A percentile compares a stretch with the other conserved stretches of the same genome.
phyloP scores from a whole-genome alignment of 2,329 filamentous ascomycete genomes.

The Cryoendolithus antarcticus region DNA sequence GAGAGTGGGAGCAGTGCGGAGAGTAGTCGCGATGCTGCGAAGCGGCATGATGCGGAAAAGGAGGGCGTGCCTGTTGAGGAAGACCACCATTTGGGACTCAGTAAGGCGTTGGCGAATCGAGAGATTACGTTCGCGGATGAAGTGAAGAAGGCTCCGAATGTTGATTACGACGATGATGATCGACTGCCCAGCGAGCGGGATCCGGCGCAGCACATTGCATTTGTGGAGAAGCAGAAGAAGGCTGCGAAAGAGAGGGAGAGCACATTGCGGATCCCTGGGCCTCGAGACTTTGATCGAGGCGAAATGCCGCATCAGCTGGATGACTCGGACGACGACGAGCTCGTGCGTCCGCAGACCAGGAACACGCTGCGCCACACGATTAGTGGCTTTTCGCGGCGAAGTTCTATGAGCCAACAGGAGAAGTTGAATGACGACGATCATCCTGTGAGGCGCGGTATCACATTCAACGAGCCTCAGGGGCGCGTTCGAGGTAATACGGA shows the following conservation, averaged over 20 bases:
- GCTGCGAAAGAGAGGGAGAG: constrained; percentile 49
- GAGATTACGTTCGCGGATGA: constrained; percentile 60
- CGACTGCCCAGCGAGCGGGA: constrained; percentile 43
- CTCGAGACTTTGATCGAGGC: constrained; percentile 77
- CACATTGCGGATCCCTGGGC: constrained; percentile 78
- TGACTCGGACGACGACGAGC: constrained; percentile 29
- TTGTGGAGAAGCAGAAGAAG: constrained; percentile 72
- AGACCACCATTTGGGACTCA: constrained; percentile 16
- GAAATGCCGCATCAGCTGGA: constrained; percentile 53
- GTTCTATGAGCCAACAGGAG: constrained; percentile 10
- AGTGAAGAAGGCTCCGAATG: constrained; percentile 29
- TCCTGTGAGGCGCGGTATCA: constrained; percentile 44
- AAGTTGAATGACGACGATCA: constrained; percentile 29
- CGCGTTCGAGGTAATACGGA: constrained; percentile 20
- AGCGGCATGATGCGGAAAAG: background rate
- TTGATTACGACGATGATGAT: constrained; percentile 28
- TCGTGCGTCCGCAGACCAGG: constrained; percentile 16
- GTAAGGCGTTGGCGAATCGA: constrained; percentile 16
- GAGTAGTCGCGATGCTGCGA: background rate
- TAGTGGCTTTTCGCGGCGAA: constrained; percentile 13
- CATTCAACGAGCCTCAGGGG: constrained; percentile 51
- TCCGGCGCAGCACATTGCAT: constrained; percentile 63
- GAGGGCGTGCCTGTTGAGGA: constrained; percentile 5
- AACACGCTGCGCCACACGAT: constrained; percentile 11
- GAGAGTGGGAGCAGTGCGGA: constrained; percentile 1